Evolutionary conservation across 768 basidiomycete genomes (phyloP).

Genomic region (Paxillus ammoniavirescens): DNA sequence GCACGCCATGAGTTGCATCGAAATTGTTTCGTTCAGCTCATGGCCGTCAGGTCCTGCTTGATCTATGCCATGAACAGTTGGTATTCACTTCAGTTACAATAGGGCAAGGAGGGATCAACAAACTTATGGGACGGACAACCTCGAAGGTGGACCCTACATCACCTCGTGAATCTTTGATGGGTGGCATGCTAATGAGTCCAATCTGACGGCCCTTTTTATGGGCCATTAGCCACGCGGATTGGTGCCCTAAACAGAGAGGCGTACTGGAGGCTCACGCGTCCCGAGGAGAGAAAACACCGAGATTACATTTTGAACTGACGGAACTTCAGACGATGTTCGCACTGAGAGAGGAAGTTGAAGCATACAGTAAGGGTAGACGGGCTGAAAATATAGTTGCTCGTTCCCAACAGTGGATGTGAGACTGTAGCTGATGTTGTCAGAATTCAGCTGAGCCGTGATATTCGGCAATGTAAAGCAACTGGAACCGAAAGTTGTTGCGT

Average conservation of each 20-base stretch:
- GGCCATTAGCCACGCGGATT: neutral
- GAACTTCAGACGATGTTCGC: constrained; percentile 3
- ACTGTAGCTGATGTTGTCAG: neutral
- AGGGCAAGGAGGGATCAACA: neutral
- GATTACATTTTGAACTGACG: constrained; percentile 2
- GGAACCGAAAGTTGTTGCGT: neutral
- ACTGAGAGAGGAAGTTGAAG: constrained; percentile 4
- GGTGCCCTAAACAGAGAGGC: neutral
- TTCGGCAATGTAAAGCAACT: constrained; percentile 2
- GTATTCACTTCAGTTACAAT: neutral
- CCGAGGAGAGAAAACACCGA: neutral
- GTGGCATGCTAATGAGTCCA: neutral
- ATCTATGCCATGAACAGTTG: neutral
- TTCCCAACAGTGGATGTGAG: constrained; percentile 2
- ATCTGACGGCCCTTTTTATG: neutral
- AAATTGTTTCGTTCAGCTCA: neutral
- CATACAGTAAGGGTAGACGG: constrained; percentile 10
- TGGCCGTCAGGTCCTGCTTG: neutral
- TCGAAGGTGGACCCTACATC: neutral
- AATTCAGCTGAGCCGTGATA: neutral
- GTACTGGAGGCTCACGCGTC: neutral
- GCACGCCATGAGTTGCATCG: neutral
- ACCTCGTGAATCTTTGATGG: neutral
- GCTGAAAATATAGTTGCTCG: constrained; percentile 1
- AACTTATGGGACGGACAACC: neutral